Percentiles rank a stretch among this genome's conserved stretches.
Evolutionary conservation across 257 asterid genomes (phyloP).

Genomic region (Solanum ossicruentum): DNA sequence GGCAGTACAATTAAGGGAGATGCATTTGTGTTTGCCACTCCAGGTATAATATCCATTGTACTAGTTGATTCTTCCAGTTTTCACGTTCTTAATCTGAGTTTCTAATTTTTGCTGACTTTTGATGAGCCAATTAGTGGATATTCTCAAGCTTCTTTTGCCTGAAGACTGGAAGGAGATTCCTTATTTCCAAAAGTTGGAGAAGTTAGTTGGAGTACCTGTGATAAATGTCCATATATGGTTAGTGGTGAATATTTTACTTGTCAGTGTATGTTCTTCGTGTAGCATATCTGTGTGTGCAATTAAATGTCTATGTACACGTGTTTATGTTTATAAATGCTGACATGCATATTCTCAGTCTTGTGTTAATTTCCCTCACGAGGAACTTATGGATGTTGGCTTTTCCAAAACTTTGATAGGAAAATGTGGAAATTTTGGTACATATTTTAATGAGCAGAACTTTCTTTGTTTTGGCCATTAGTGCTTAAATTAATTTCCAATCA

Average conservation of each 20-base stretch:
- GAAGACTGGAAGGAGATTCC: constrained; percentile 73
- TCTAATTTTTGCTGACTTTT: constrained; percentile 1
- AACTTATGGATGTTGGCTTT: not conserved
- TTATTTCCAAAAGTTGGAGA: constrained; percentile 71
- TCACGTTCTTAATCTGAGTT: not conserved
- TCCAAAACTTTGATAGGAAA: not conserved
- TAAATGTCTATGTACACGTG: not conserved
- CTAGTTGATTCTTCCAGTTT: not conserved
- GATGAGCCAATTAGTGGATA: constrained; percentile 44
- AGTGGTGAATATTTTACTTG: constrained; percentile 8
- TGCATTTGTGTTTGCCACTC: constrained; percentile 86
- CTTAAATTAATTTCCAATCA: not conserved
- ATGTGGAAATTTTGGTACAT: not conserved
- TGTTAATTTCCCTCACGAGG: not conserved
- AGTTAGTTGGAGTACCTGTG: constrained; percentile 91
- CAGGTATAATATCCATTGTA: constrained; percentile 40
- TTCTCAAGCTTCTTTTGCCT: constrained; percentile 85
- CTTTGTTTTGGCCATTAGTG: not conserved
- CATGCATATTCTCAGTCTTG: not conserved
- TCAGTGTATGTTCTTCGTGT: not conserved
- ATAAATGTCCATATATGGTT: constrained; percentile 91
- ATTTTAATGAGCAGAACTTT: not conserved
- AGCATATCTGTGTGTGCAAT: not conserved
- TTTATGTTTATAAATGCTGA: not conserved
- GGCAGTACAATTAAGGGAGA: constrained; percentile 69